Conservation (phyloP, 768 basidiomycete species). For the Omphalotus guepiniiformis region DNA sequence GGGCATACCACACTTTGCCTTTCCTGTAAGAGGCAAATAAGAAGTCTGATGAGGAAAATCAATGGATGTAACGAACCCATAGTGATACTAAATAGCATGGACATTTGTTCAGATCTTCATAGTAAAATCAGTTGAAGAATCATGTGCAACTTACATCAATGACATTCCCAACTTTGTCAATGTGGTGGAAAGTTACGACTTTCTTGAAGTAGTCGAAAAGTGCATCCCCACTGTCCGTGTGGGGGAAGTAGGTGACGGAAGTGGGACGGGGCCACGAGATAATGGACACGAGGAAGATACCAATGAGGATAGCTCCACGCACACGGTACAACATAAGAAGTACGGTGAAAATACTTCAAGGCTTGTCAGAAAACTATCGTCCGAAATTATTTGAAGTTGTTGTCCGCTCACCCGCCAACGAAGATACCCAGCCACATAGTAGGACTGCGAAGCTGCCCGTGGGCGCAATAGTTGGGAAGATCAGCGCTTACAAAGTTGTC, state of each 20-base stretch:
- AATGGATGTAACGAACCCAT: slow-evolving; percentile 27
- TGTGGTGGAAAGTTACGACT: slow-evolving; percentile 69
- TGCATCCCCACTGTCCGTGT: slow-evolving; percentile 61
- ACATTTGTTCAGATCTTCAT: not conserved
- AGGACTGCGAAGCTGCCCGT: slow-evolving; percentile 64
- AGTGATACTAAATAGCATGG: slow-evolving; percentile 40
- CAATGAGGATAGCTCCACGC: slow-evolving; percentile 77
- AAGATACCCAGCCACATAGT: slow-evolving; percentile 90
- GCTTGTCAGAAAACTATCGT: not conserved
- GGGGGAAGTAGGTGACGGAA: slow-evolving; percentile 76
- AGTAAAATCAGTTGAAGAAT: not conserved
- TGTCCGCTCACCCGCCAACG: slow-evolving; percentile 62
- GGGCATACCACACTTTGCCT: slow-evolving; percentile 81
- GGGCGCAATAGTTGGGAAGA: slow-evolving; percentile 57
- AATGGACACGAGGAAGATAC: slow-evolving; percentile 80
- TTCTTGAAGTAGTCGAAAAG: slow-evolving; percentile 84
- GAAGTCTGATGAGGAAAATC: slow-evolving; percentile 7
- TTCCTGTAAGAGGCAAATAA: slow-evolving; percentile 35
- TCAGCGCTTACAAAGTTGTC: slow-evolving; percentile 44
- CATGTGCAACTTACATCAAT: slow-evolving; percentile 47
- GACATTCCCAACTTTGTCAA: slow-evolving; percentile 59
- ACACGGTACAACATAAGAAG: slow-evolving; percentile 82
- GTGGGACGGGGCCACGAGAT: slow-evolving; percentile 88
- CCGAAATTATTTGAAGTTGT: not conserved
- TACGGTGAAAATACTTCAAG: slow-evolving; percentile 61